Conservation (phyloP, 2,329 filamentous ascomycete genomes). For the Fusarium sacchari region DNA sequence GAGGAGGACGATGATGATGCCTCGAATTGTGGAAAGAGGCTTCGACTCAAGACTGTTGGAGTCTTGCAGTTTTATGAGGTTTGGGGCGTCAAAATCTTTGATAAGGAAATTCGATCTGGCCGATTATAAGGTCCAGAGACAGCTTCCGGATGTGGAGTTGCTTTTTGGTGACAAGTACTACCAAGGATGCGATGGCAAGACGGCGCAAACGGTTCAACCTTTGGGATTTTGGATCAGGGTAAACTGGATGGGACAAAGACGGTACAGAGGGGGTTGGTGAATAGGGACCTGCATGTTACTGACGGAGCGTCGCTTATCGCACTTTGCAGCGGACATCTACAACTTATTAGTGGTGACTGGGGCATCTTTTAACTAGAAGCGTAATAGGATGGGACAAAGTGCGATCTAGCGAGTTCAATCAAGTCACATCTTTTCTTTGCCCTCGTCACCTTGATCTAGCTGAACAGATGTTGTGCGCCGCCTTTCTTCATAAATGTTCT, state of each 20-base stretch:
- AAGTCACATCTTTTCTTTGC: neutral
- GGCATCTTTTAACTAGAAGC: neutral
- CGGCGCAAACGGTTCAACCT: conserved; percentile 14
- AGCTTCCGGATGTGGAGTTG: neutral
- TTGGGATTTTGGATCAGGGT: conserved; percentile 6
- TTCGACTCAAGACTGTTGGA: conserved; percentile 51
- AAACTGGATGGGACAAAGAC: conserved; percentile 1
- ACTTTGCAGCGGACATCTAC: neutral
- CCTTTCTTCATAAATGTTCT: neutral
- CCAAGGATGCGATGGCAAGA: neutral
- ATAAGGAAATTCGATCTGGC: conserved; percentile 62
- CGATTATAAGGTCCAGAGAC: conserved; percentile 36
- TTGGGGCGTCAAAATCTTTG: conserved; percentile 65
- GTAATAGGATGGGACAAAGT: neutral
- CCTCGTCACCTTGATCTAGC: neutral
- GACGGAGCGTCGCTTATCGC: conserved; percentile 1
- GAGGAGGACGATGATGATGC: conserved; percentile 47
- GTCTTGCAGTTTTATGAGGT: conserved; percentile 53
- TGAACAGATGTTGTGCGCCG: too few relatives aligned
- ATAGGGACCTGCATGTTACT: conserved; percentile 1
- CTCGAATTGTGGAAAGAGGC: conserved; percentile 45
- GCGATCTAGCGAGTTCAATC: neutral
- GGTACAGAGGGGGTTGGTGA: neutral
- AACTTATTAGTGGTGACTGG: neutral
- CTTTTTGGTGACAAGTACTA: conserved; percentile 9